Evolutionary conservation across 306 rosid species (phyloP), one percentile per base, ranked within the genome.

Genomic region (Aeschynomene evenia): DNA sequence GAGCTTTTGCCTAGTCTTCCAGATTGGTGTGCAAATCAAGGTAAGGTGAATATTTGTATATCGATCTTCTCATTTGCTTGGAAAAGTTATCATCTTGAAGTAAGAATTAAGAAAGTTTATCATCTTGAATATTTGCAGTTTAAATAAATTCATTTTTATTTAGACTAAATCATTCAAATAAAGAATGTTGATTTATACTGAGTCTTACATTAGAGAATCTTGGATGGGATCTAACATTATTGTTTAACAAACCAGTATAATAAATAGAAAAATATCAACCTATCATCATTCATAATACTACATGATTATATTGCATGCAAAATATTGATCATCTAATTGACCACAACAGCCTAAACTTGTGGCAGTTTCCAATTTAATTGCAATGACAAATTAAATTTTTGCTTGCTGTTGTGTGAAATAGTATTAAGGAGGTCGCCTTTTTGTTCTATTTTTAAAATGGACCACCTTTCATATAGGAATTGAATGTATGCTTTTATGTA

Each of bases 321-420:
- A 71, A 73, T 39, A 5, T 45, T 46, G 42, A 15, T 75, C 66
- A 14, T 63, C 24, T 76, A 29, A 31, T 28, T 73, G 66, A 71
- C 16, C 23, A 11, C 24, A 77, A 79, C 80, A 85, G 86, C 97
- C 98, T 53, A 85, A 83, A 75, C 84, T 93, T 64, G 88, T 90
- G 51, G 90, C 97, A 9, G 60, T 84, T 75, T 93, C 98, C 65
- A 86, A 88, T 79, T 4, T 45, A 63, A 78, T 33, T n/a, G 14
- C 16, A 37, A 2, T 72, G 29, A 16, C 39, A 11, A 66, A 20
- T 2, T 49, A 51, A 74, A 56, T 21, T 75, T 66, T 11, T 20
- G 46, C 45, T 18, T 71, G 28, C 19, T 18, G 36, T 58, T 50
- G 15, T 67, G 56, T 19, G 21, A 50, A 23, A 58, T 31, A n/a